Conservation (phyloP, 2,329 filamentous ascomycete species). For the Cucurbitaria berberidis region DNA sequence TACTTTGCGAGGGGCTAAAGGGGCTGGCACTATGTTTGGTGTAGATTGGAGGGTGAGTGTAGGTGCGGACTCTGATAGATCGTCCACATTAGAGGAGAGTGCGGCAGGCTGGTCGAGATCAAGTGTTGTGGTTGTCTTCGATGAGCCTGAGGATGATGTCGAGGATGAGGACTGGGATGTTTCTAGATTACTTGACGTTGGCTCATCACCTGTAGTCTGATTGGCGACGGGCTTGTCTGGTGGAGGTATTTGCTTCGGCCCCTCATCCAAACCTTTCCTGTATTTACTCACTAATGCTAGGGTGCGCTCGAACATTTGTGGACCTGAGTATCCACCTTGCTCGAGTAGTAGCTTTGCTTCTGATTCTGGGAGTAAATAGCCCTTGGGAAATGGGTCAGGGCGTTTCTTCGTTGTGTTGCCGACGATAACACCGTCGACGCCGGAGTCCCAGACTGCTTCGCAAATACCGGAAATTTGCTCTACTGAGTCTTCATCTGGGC, state of each 20-base stretch:
- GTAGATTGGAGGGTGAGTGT: constrained; percentile 25
- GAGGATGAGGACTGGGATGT: constrained; percentile 17
- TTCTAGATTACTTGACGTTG: constrained; percentile 19
- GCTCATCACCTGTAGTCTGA: constrained; percentile 16
- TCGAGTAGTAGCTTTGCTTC: constrained; percentile 75
- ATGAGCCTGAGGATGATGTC: constrained; percentile 4
- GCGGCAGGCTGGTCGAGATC: constrained; percentile 25
- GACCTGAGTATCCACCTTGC: constrained; percentile 88
- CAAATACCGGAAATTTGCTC: constrained; percentile 87
- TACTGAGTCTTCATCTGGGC: constrained; percentile 88
- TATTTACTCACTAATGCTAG: constrained; percentile 81
- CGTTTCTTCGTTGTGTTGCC: constrained; percentile 94
- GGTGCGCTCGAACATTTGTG: constrained; percentile 83
- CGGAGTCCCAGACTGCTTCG: constrained; percentile 64
- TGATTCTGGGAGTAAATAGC: constrained; percentile 66
- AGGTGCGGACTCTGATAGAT: constrained; percentile 39
- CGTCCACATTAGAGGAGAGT: constrained; percentile 36
- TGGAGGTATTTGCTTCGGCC: constrained; percentile 39
- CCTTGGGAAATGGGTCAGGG: constrained; percentile 70
- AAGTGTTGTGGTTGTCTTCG: constrained; percentile 24
- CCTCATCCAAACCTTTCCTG: constrained; percentile 59
- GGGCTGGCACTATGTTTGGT: constrained; percentile 31
- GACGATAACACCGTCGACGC: constrained; percentile 94
- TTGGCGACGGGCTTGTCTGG: constrained; percentile 13
- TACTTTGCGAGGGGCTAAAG: constrained; percentile 64